Conservation (phyloP, 2,329 filamentous ascomycete genomes). For the Penicillium digitatum region DNA sequence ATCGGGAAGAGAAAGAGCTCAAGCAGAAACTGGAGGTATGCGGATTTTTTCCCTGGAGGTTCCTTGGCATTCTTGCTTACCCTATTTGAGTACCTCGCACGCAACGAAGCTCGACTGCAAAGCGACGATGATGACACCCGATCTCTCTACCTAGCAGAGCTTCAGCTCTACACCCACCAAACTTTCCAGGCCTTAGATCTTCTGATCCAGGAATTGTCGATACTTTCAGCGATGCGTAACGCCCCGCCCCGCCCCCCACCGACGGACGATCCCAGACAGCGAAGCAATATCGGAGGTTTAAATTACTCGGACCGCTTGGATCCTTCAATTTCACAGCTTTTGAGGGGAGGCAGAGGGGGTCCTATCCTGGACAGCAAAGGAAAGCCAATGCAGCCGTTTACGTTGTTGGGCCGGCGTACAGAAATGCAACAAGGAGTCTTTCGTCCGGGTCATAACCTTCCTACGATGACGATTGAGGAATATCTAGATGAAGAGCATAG, state of each 20-base stretch:
- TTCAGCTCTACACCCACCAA: constrained; percentile 70
- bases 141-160: constrained; percentile 70
- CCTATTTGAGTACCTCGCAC: constrained; percentile 52
- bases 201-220: constrained; percentile 75
- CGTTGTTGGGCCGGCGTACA: constrained; percentile 71
- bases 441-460: constrained; percentile 82
- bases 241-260: constrained; percentile 37
- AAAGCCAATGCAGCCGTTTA: constrained; percentile 87
- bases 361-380: constrained; percentile 74
- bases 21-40: constrained; percentile 73
- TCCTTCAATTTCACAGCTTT: constrained; percentile 52
- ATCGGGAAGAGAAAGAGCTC: constrained; percentile 78
- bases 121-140: constrained; percentile 83
- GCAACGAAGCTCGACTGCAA: constrained; percentile 58
- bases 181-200: constrained; percentile 85
- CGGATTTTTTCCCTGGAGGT: constrained; percentile 13
- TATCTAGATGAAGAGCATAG: constrained; percentile 88
- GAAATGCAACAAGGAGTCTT: constrained; percentile 79
- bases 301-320: constrained; percentile 74
- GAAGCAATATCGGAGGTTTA: constrained; percentile 50
- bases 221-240: constrained; percentile 68
- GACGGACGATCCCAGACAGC: constrained; percentile 40
- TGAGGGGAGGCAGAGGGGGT: constrained; percentile 51
- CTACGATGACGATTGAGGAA: constrained; percentile 97
- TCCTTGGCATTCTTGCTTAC: constrained; percentile 31